A percentile compares a stretch with the other conserved stretches of the same genome.
These are phyloP conservation scores for Saturnispora serradocipensis DNA, from an alignment of 805 yeast genomes.

Conservation along the genomic window DNA sequence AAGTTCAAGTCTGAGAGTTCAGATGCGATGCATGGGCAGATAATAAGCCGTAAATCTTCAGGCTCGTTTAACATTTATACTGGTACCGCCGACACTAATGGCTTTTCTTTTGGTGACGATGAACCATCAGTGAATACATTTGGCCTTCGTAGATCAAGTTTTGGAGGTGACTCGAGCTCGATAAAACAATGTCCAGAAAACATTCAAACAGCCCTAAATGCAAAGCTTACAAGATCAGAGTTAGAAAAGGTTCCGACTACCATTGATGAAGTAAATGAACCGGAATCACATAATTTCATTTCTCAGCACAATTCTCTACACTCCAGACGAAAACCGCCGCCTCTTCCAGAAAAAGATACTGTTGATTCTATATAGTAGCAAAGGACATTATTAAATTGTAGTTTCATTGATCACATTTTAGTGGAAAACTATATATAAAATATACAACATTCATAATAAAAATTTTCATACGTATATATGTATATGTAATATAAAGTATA, in stretches of 20 bases:
- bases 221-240: neutral
- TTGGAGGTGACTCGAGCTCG: neutral
- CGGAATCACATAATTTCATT: neutral
- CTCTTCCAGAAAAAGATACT: neutral
- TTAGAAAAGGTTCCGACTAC: constrained; percentile 4
- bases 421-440: neutral
- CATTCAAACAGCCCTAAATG: neutral
- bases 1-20: constrained; percentile 11
- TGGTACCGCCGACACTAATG: constrained; percentile 6
- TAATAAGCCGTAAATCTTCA: constrained; percentile 2
- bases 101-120: neutral
- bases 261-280: neutral
- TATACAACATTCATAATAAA: neutral
- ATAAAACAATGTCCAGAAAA: neutral
- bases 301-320: neutral
- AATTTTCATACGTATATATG: too few relatives aligned
- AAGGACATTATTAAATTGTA: neutral
- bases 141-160: neutral
- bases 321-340: constrained; percentile 3
- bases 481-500: neutral
- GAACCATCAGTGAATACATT: neutral
- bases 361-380: neutral
- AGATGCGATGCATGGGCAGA: neutral
- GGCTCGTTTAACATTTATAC: constrained; percentile 7
- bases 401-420: too few relatives aligned